Conservation (phyloP, 768 basidiomycete genomes). For the Pholiota microspora region DNA sequence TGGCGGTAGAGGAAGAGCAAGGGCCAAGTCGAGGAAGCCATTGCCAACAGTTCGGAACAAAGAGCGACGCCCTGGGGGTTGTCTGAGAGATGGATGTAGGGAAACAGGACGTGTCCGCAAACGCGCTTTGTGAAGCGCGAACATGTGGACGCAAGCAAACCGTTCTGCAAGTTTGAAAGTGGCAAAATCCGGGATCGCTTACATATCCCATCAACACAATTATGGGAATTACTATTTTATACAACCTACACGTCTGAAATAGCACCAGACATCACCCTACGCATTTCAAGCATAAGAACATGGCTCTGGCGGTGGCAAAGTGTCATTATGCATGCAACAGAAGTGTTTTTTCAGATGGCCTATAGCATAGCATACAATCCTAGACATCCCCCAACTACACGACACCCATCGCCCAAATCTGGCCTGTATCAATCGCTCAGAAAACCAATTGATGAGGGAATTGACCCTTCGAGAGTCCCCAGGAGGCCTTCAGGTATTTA, state of each 20-base stretch:
- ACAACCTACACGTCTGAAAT: neutral
- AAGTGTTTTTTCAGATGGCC: conserved; percentile 35
- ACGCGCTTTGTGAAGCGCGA: conserved; percentile 29
- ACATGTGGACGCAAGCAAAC: conserved; percentile 22
- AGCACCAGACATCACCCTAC: neutral
- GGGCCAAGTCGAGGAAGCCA: conserved; percentile 73
- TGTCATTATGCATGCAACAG: conserved; percentile 18
- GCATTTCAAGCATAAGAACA: neutral
- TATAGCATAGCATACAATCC: conserved; percentile 29
- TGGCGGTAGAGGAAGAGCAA: conserved; percentile 70
- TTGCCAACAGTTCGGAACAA: conserved; percentile 49
- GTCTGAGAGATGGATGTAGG: conserved; percentile 10
- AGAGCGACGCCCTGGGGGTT: conserved; percentile 22
- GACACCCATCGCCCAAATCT: conserved; percentile 10
- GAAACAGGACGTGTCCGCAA: conserved; percentile 21
- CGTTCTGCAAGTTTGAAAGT: neutral
- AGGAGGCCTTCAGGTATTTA: conserved; percentile 92
- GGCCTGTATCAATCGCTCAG: conserved; percentile 38
- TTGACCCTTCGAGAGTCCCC: conserved; percentile 96
- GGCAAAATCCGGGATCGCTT: neutral
- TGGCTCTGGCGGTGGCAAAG: conserved; percentile 1
- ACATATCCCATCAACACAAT: neutral
- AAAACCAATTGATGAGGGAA: conserved; percentile 94
- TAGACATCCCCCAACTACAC: conserved; percentile 16
- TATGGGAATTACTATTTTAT: neutral